A percentile compares a stretch with the other conserved stretches of the same genome.
These are phyloP conservation scores for Calonectria leucothoes DNA, from an alignment of 2,329 filamentous ascomycete genomes.

Conservation along the genomic window DNA sequence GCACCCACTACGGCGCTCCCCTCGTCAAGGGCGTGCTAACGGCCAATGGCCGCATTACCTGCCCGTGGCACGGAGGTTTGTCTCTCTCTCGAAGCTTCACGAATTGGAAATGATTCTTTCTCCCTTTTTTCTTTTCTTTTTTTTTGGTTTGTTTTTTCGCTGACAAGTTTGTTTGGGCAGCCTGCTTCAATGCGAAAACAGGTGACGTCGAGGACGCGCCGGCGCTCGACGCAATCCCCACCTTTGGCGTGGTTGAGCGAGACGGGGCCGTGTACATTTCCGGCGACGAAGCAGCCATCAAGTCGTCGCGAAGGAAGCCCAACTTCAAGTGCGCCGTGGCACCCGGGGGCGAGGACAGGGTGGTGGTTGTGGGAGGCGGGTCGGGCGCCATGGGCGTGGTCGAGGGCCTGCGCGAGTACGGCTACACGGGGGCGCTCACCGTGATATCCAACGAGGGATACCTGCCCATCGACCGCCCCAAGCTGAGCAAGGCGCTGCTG, in stretches of 20 bases:
- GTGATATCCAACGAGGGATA: conserved; percentile 87
- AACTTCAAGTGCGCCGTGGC: conserved; percentile 76
- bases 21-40: conserved; percentile 88
- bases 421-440: conserved; percentile 83
- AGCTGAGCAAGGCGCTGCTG: conserved; percentile 93
- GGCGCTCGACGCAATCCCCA: conserved; percentile 85
- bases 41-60: conserved; percentile 84
- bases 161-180: conserved; percentile 55
- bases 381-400: conserved; percentile 85
- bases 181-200: conserved; percentile 90
- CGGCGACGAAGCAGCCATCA: conserved; percentile 82
- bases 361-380: conserved; percentile 90
- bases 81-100: no score
- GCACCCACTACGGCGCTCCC: conserved; percentile 93
- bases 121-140: no score
- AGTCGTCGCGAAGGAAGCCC: conserved; percentile 77
- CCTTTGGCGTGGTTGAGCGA: conserved; percentile 84
- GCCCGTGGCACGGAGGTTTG: conserved; percentile 95
- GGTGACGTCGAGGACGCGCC: conserved; percentile 97
- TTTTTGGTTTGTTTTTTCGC: neutral
- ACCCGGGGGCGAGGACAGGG: conserved; percentile 66
- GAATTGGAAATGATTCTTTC: no score
- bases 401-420: conserved; percentile 84
- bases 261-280: conserved; percentile 87
- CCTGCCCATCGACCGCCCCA: conserved; percentile 90